Evolutionary conservation across 345 rosid genomes (phyloP).

Genomic region (Ceriops zippeliana): DNA sequence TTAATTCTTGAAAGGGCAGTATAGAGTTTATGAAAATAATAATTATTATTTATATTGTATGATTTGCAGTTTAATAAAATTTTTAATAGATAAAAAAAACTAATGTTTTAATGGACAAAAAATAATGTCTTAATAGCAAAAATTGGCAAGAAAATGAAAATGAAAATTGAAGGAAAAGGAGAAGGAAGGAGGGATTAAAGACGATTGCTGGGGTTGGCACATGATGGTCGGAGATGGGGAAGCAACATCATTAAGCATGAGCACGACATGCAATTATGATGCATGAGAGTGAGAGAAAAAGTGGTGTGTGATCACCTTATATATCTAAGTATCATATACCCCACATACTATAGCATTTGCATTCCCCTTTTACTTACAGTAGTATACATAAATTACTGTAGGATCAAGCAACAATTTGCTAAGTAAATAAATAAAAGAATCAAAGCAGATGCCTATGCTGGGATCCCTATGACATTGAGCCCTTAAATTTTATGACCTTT

Average conservation of each 20-base stretch:
- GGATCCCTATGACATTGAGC: not conserved
- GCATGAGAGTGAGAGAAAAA: conserved; percentile 38
- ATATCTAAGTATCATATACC: not conserved
- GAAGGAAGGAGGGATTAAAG: conserved; percentile 17
- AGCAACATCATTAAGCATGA: conserved; percentile 78
- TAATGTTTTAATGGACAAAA: not conserved
- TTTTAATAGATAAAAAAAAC: not conserved
- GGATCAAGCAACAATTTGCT: too few relatives aligned
- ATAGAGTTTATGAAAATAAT: too few relatives aligned
- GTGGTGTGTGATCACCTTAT: conserved; percentile 21
- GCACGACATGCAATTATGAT: conserved; percentile 53
- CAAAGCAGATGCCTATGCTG: too few relatives aligned
- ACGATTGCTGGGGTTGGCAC: conserved; percentile 36
- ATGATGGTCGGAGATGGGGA: conserved; percentile 38
- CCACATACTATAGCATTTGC: conserved; percentile 10
- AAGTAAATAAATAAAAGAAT: too few relatives aligned
- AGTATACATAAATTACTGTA: too few relatives aligned
- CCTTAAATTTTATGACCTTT: not conserved
- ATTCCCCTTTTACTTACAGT: not conserved
- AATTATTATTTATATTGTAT: not conserved
- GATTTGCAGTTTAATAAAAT: not conserved
- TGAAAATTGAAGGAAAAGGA: conserved; percentile 9
- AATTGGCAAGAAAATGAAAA: conserved; percentile 9
- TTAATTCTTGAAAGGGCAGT: too few relatives aligned
- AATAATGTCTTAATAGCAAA: not conserved